Evolutionary conservation across 306 rosid species (phyloP).

Genomic region (Corylus avellana): DNA sequence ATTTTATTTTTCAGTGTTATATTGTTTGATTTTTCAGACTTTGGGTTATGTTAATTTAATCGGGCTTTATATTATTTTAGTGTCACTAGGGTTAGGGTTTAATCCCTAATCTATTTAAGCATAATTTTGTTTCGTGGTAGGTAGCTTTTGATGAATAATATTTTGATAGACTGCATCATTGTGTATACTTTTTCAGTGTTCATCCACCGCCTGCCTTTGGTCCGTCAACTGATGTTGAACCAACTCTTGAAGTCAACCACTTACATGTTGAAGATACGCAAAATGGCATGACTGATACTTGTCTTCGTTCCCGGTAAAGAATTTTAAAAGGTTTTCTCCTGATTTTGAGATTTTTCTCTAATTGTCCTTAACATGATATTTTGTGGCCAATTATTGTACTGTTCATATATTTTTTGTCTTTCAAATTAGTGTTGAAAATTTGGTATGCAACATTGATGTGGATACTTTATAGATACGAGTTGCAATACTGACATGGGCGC

Average conservation of each 20-base stretch:
- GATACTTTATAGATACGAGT: not conserved
- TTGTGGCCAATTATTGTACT: not conserved
- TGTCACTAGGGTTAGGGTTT: no score
- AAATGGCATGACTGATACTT: constrained; percentile 29
- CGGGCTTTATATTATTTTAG: no score
- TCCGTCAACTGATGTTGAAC: constrained; percentile 49
- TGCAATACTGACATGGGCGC: not conserved
- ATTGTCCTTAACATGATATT: not conserved
- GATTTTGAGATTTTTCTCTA: not conserved
- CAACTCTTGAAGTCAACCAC: constrained; percentile 41
- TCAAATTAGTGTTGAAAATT: not conserved
- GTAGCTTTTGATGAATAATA: no score
- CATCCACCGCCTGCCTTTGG: constrained; percentile 78
- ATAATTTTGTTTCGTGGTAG: no score
- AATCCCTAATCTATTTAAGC: no score
- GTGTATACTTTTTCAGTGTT: constrained; percentile 35
- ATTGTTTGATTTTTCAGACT: no score
- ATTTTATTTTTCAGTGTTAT: no score
- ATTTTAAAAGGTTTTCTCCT: not conserved
- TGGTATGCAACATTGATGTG: not conserved
- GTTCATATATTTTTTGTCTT: constrained; percentile 1
- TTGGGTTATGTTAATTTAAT: no score
- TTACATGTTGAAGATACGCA: constrained; percentile 40
- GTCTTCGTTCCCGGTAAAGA: constrained; percentile 40
- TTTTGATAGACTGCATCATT: no score